These are phyloP conservation scores for Sutorius australiensis DNA, from an alignment of 768 basidiomycete species.

Conservation along the genomic window DNA sequence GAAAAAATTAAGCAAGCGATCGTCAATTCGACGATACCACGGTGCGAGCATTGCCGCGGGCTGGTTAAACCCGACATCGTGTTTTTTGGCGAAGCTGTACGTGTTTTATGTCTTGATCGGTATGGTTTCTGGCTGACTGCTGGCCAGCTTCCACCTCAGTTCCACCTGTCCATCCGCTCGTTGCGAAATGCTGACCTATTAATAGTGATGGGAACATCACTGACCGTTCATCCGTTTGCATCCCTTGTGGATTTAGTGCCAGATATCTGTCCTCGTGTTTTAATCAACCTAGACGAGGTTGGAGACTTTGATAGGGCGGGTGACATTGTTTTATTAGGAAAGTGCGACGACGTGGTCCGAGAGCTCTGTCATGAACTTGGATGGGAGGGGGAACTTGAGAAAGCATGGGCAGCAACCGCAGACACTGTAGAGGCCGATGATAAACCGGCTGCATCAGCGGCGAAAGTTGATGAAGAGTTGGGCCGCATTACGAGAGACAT, in stretches of 20 bases:
- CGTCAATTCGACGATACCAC: slow-evolving; percentile 51
- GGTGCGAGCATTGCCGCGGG: slow-evolving; percentile 64
- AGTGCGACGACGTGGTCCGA: slow-evolving; percentile 66
- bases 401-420: slow-evolving; percentile 52
- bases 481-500: slow-evolving; percentile 25
- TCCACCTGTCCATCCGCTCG: slow-evolving; percentile 52
- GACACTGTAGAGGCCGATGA: slow-evolving; percentile 22
- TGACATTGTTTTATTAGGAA: slow-evolving; percentile 63
- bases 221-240: slow-evolving; percentile 86
- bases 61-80: slow-evolving; percentile 93
- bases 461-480: slow-evolving; percentile 19
- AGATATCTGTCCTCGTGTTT: slow-evolving; percentile 65
- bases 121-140: neutral
- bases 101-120: slow-evolving; percentile 21
- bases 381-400: slow-evolving; percentile 64
- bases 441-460: slow-evolving; percentile 1
- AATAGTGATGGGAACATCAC: slow-evolving; percentile 87
- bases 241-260: slow-evolving; percentile 60
- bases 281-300: slow-evolving; percentile 84
- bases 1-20: slow-evolving; percentile 67
- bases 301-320: slow-evolving; percentile 59
- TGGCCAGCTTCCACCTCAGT: slow-evolving; percentile 65
- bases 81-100: slow-evolving; percentile 80
- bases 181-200: slow-evolving; percentile 76
- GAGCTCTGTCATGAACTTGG: slow-evolving; percentile 65